A percentile compares a stretch with the other conserved stretches of the same genome.
Conservation (phyloP, 345 rosid species). For the Lenwebbia sp. region DNA sequence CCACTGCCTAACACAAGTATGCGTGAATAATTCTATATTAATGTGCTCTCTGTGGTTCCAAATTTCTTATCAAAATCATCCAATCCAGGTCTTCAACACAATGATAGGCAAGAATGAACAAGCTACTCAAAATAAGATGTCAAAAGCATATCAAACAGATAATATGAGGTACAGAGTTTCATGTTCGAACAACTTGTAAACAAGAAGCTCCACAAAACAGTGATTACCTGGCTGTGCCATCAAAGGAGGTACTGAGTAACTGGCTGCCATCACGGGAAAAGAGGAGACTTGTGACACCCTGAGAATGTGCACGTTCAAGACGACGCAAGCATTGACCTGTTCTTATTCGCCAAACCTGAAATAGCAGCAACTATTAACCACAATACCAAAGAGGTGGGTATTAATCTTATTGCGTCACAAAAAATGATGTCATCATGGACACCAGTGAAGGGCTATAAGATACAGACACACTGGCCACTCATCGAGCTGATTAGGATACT, state of each 20-base stretch:
- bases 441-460: neutral
- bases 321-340: slow-evolving; percentile 94
- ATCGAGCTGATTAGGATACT: neutral
- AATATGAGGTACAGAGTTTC: neutral
- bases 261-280: slow-evolving; percentile 99
- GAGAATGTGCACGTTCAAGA: slow-evolving; percentile 87
- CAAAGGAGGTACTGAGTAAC: slow-evolving; percentile 90
- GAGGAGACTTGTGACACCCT: slow-evolving; percentile 84
- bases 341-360: slow-evolving; percentile 93
- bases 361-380: slow-evolving; percentile 1
- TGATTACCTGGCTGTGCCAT: slow-evolving; percentile 71
- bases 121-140: neutral
- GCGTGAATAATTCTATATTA: neutral
- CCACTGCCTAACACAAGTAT: neutral
- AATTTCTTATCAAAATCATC: neutral
- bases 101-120: neutral
- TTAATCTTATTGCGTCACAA: neutral
- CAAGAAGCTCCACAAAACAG: neutral
- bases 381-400: neutral
- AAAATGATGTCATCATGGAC: neutral
- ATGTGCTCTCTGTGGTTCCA: neutral
- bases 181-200: neutral
- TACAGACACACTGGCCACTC: neutral
- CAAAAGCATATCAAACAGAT: neutral
- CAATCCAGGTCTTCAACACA: neutral